phyloP scores from a whole-genome alignment of 1,284 basidiomycete species.

The Hymenochaete sp. region DNA sequence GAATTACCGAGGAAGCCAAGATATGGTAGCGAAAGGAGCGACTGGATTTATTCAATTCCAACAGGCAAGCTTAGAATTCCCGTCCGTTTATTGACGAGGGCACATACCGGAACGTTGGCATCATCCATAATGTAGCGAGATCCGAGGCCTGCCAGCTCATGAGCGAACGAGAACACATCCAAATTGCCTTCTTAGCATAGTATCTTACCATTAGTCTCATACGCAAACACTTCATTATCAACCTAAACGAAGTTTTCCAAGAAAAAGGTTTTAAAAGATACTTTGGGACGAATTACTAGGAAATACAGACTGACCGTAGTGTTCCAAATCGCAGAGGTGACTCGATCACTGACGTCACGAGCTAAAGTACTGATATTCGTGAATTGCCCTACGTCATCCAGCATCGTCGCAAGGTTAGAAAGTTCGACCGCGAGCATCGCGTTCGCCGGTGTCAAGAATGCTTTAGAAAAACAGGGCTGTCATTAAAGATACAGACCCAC shows the following conservation, averaged over 20 bases:
- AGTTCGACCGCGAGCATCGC: constrained; percentile 74
- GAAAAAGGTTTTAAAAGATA: constrained; percentile 2
- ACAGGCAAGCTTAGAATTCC: neutral
- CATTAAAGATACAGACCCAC: neutral
- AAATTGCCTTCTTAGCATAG: constrained; percentile 24
- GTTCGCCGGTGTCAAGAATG: constrained; percentile 68
- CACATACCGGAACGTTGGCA: constrained; percentile 67
- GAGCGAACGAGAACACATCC: neutral
- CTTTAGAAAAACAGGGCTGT: constrained; percentile 27
- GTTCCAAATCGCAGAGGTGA: constrained; percentile 55
- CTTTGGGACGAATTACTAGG: too few species aligned
- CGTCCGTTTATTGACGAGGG: neutral
- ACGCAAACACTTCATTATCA: constrained; percentile 60
- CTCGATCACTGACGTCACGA: constrained; percentile 48
- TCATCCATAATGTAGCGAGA: constrained; percentile 73
- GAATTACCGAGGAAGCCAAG: constrained; percentile 53
- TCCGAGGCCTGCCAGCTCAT: constrained; percentile 40
- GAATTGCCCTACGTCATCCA: constrained; percentile 41
- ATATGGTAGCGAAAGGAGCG: constrained; percentile 67
- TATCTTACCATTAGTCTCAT: constrained; percentile 53
- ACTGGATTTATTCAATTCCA: too few species aligned
- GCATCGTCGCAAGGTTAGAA: constrained; percentile 46
- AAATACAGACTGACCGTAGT: constrained; percentile 37
- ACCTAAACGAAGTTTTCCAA: constrained; percentile 30
- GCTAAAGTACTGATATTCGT: constrained; percentile 42